Percentiles rank a stretch among this genome's conserved stretches.
Evolutionary conservation across 768 basidiomycete species (phyloP).

Genomic region (Termitomyces sp.): DNA sequence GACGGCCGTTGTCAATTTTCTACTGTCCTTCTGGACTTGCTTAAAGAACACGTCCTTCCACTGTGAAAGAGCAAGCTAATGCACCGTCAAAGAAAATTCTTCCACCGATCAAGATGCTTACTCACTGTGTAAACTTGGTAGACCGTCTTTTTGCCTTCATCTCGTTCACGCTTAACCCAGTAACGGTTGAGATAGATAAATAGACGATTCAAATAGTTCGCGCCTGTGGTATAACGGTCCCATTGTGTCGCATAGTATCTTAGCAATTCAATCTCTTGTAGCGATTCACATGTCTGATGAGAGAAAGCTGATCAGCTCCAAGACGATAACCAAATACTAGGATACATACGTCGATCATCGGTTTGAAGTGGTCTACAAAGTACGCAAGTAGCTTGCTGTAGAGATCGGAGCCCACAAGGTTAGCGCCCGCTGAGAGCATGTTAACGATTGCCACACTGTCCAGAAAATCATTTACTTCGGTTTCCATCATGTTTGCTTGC

Average conservation of each 20-base stretch:
- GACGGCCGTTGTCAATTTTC: constrained; percentile 83
- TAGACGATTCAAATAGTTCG: constrained; percentile 93
- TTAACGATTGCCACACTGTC: constrained; percentile 7
- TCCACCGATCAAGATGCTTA: constrained; percentile 3
- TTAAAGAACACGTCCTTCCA: constrained; percentile 94
- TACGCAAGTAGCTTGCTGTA: constrained; percentile 93
- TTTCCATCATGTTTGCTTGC: constrained; percentile 59
- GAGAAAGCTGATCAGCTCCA: constrained; percentile 1
- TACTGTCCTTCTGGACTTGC: constrained; percentile 74
- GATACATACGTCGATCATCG: constrained; percentile 44
- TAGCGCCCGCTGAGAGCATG: constrained; percentile 70
- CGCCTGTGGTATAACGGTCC: constrained; percentile 96
- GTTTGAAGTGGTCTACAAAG: constrained; percentile 82
- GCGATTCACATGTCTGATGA: constrained; percentile 67
- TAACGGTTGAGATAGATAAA: constrained; percentile 98
- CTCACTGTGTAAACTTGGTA: constrained; percentile 95
- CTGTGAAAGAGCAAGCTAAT: constrained; percentile 86
- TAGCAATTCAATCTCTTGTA: constrained; percentile 88
- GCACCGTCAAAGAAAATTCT: not conserved
- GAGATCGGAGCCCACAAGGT: constrained; percentile 95
- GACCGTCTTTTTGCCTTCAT: constrained; percentile 94
- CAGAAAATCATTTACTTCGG: constrained; percentile 50
- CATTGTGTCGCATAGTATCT: constrained; percentile 92
- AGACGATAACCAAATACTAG: not conserved
- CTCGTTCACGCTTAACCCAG: constrained; percentile 98